A percentile compares a stretch with the other conserved stretches of the same genome.
Evolutionary conservation across 2,329 filamentous ascomycete species (phyloP).

Genomic region (Aspergillus spinulosporus): DNA sequence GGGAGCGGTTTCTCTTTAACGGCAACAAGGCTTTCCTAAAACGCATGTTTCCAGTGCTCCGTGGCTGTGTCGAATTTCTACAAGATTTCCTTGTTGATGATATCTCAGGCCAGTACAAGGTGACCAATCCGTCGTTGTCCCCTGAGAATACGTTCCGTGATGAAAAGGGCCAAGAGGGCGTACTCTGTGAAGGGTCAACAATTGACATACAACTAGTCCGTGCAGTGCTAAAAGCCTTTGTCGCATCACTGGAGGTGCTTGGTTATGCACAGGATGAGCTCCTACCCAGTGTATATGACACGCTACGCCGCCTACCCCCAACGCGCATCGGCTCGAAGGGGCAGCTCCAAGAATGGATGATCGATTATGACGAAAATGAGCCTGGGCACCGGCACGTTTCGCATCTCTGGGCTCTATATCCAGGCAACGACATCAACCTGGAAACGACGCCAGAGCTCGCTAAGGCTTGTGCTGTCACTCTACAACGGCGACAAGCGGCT

Average conservation of each 20-base stretch:
- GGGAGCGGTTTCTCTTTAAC: slow-evolving; percentile 58
- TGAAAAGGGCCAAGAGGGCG: slow-evolving; percentile 22
- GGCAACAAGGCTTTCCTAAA: slow-evolving; percentile 23
- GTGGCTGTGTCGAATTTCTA: slow-evolving; percentile 33
- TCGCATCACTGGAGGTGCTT: slow-evolving; percentile 19
- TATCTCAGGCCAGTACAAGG: slow-evolving; percentile 22
- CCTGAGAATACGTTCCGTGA: slow-evolving; percentile 34
- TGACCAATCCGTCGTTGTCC: slow-evolving; percentile 32
- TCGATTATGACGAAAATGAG: slow-evolving; percentile 43
- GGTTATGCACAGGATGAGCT: slow-evolving; percentile 20
- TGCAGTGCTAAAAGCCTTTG: slow-evolving; percentile 40
- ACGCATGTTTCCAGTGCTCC: slow-evolving; percentile 27
- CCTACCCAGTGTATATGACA: slow-evolving; percentile 13
- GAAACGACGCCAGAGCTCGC: slow-evolving; percentile 35
- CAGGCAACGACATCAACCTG: slow-evolving; percentile 42
- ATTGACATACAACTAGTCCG: slow-evolving; percentile 51
- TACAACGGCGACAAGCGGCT: slow-evolving; percentile 34
- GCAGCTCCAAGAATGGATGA: slow-evolving; percentile 34
- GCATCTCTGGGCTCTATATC: slow-evolving; percentile 52
- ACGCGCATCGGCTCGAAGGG: slow-evolving; percentile 29
- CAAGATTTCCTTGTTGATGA: slow-evolving; percentile 33
- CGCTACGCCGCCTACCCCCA: slow-evolving; percentile 22
- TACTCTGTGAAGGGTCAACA: slow-evolving; percentile 44
- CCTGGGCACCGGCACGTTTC: slow-evolving; percentile 54
- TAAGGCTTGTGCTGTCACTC: slow-evolving; percentile 29